Conservation (phyloP, 768 basidiomycete genomes). For the Thelephora ganbajun region DNA sequence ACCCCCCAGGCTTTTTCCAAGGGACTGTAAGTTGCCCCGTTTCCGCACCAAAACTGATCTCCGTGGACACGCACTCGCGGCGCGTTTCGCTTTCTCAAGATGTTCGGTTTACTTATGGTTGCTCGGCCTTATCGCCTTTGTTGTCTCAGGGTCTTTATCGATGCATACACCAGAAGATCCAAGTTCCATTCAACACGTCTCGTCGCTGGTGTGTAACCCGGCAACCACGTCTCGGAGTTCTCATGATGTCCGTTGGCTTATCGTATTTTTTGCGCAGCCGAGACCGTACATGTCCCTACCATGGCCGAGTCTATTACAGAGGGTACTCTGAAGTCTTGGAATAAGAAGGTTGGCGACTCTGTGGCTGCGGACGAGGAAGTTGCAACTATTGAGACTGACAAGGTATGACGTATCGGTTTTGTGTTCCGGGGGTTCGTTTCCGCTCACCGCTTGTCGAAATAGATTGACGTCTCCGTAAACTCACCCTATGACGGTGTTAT, state of each 20-base stretch:
- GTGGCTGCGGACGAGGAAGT: constrained; percentile 92
- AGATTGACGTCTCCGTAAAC: constrained; percentile 98
- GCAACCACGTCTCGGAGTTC: background rate
- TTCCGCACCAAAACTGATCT: too few species aligned
- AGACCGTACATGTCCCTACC: constrained; percentile 89
- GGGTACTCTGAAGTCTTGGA: constrained; percentile 90
- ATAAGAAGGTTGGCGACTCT: constrained; percentile 83
- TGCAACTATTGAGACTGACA: constrained; percentile 97
- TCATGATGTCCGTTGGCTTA: background rate
- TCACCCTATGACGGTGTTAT: constrained; percentile 83
- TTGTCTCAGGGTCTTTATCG: too few species aligned
- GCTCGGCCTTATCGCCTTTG: too few species aligned
- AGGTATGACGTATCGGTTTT: constrained; percentile 36
- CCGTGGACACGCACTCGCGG: too few species aligned
- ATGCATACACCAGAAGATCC: constrained; percentile 31
- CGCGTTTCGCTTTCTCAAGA: too few species aligned
- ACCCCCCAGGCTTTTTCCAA: constrained; percentile 15
- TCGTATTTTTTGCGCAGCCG: constrained; percentile 30
- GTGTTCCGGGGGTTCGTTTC: background rate
- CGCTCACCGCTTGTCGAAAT: constrained; percentile 1
- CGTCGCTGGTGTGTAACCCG: constrained; percentile 40
- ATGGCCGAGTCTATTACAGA: constrained; percentile 99
- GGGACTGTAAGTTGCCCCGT: too few species aligned
- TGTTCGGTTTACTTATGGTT: too few species aligned
- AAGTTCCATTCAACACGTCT: constrained; percentile 61